Evolutionary conservation across 202 grass and related monocot species (phyloP), one percentile per base, ranked within the genome.

Genomic region (Zoysia matrella): DNA sequence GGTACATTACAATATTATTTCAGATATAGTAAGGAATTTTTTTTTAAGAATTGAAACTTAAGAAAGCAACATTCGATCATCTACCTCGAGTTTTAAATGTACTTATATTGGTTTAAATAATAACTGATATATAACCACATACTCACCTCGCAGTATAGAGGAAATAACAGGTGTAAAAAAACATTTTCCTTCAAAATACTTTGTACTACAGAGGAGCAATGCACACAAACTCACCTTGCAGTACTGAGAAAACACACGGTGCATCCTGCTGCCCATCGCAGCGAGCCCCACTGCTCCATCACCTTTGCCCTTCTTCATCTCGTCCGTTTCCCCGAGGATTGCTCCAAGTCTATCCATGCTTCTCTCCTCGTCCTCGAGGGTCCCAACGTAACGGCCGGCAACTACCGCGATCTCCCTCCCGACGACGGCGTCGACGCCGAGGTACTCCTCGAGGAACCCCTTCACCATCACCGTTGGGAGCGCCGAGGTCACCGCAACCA

Each of bases 401-500:
- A 65, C 30, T 70, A 77, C 70, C 44, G 49, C 73, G 53, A 94
- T 16, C 87, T 97, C 89, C 69, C 78, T 88, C 18, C 89, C 94
- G 40, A 92, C 11, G 14, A 97, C 85, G 1, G 65, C 81, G 61
- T 90, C 71, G 40, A 88, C 89, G 11, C 78, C 83, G 67, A 97
- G 68, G 65, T 92, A 94, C 47, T 94, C 94, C 69, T 84, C 85
- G 10, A 92, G 51, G 80, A 94, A 97, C 41, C 47, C 73, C 62
- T 97, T 85, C 55, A 90, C 77, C 94, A 97, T 97, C 18, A 94
- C 84, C 77, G 83, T 85, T 2, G 94, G 94, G 54, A 97, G 74
- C 47, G 9, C 22, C 12, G 47, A 46, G 10, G 83, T 90, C 8
- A 94, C 80, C 8, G 77, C 90, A 6, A 97, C 77, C 44, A 86